phyloP scores from a whole-genome alignment of 768 basidiomycete genomes.

The Russula virescens region DNA sequence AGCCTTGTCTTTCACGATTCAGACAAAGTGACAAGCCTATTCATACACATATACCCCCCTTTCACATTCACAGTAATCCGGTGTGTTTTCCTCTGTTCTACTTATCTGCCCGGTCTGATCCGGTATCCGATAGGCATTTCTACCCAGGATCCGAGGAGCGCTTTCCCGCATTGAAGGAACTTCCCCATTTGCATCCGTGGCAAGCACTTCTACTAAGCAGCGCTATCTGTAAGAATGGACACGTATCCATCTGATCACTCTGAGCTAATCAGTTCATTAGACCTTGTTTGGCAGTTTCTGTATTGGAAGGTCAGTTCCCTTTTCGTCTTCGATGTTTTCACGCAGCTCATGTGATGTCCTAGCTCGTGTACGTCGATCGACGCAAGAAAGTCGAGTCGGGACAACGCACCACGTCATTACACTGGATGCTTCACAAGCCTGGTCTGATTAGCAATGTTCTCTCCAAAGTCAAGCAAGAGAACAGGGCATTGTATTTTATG shows the following conservation, averaged over 20 bases:
- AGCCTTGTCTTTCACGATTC: constrained; percentile 96
- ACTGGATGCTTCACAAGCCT: constrained; percentile 81
- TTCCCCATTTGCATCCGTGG: constrained; percentile 66
- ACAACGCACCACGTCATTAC: constrained; percentile 85
- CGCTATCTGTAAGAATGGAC: constrained; percentile 65
- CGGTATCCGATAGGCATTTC: constrained; percentile 56
- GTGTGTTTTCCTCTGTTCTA: constrained; percentile 36
- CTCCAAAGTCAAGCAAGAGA: constrained; percentile 50
- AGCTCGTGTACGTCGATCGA: constrained; percentile 86
- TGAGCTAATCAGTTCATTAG: constrained; percentile 37
- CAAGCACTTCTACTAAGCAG: constrained; percentile 73
- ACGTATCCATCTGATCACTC: constrained; percentile 8
- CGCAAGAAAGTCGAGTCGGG: constrained; percentile 88
- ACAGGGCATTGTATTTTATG: constrained; percentile 74
- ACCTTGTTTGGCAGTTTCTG: constrained; percentile 85
- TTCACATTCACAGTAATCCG: constrained; percentile 88
- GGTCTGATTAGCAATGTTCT: constrained; percentile 74
- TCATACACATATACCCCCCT: constrained; percentile 92
- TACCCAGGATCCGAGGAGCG: constrained; percentile 73
- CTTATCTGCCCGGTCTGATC: background rate
- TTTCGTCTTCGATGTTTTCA: background rate
- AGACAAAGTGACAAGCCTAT: constrained; percentile 94
- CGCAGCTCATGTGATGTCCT: constrained; percentile 3
- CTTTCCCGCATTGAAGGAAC: constrained; percentile 76
- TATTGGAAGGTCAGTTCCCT: constrained; percentile 77